Conservation (phyloP, 208 protist species). For the Sergeia podlipaevii region DNA sequence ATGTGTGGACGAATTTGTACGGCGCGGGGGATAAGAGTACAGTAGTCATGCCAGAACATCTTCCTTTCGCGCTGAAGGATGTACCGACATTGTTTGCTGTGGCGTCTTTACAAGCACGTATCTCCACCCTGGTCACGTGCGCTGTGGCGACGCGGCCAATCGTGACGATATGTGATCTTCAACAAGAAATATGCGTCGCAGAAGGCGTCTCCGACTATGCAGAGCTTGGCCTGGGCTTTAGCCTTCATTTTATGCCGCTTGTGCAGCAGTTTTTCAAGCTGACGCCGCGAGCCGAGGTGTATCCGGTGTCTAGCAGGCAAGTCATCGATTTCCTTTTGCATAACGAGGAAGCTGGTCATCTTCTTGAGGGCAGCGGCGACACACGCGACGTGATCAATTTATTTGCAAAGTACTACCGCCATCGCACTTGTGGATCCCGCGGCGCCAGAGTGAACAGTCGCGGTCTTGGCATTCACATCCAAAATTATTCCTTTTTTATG, state of each 20-base stretch:
- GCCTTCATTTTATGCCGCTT: slow-evolving; percentile 47
- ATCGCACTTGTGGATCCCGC: slow-evolving; percentile 1
- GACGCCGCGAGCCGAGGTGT: slow-evolving; percentile 16
- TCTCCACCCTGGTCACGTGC: slow-evolving; percentile 43
- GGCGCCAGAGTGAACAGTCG: slow-evolving; percentile 15
- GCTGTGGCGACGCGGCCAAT: slow-evolving; percentile 66
- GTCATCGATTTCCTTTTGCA: slow-evolving; percentile 60
- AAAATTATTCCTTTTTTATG: slow-evolving; percentile 56
- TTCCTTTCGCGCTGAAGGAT: slow-evolving; percentile 56
- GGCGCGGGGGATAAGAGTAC: background rate
- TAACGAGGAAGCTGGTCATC: slow-evolving; percentile 19
- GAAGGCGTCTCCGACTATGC: slow-evolving; percentile 49
- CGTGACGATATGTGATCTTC: slow-evolving; percentile 79
- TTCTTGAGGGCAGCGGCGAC: slow-evolving; percentile 57
- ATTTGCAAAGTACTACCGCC: slow-evolving; percentile 52
- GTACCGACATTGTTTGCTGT: slow-evolving; percentile 47
- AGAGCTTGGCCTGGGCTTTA: slow-evolving; percentile 56
- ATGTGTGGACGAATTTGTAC: slow-evolving; percentile 7
- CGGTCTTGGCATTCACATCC: slow-evolving; percentile 75
- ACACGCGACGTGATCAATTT: slow-evolving; percentile 49
- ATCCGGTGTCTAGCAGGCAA: slow-evolving; percentile 41
- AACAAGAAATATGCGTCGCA: slow-evolving; percentile 45
- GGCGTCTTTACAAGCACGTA: slow-evolving; percentile 38
- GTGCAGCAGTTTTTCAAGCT: slow-evolving; percentile 76
- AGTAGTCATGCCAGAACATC: too few species aligned